Evolutionary conservation across 2,329 filamentous ascomycete genomes (phyloP).

Genomic region (Paracamarosporium sp.): DNA sequence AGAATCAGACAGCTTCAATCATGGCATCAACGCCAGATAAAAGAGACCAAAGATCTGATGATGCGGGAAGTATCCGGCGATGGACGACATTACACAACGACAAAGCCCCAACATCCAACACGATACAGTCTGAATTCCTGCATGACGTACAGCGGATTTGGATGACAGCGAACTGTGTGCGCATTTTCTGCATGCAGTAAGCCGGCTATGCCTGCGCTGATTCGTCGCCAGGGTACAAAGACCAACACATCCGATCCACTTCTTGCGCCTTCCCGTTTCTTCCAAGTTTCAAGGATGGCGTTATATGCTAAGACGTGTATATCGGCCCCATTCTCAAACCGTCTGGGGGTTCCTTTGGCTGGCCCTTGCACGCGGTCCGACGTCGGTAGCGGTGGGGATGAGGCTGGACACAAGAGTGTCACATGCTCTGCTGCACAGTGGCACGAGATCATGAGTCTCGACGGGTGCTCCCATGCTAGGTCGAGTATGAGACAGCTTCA

Average conservation of each 20-base stretch:
- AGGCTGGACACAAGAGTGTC: slow-evolving; percentile 1
- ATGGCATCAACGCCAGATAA: too few species aligned
- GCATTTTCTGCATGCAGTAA: background rate
- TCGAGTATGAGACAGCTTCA: slow-evolving; percentile 14
- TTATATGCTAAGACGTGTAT: background rate
- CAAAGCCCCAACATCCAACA: background rate
- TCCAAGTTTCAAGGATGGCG: background rate
- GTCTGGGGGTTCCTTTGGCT: slow-evolving; percentile 1
- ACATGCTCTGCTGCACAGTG: slow-evolving; percentile 2
- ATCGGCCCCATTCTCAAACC: background rate
- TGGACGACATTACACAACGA: background rate
- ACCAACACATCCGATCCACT: background rate
- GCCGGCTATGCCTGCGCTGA: background rate
- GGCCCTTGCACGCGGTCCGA: slow-evolving; percentile 3
- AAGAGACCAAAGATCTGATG: too few species aligned
- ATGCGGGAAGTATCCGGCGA: too few species aligned
- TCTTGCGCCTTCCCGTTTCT: background rate
- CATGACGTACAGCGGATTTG: background rate
- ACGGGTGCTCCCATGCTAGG: slow-evolving; percentile 22
- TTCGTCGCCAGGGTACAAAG: background rate
- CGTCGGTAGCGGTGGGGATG: slow-evolving; percentile 11
- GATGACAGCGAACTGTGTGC: background rate
- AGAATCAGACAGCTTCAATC: too few species aligned
- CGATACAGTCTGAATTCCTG: background rate
- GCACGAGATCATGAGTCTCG: slow-evolving; percentile 19